Percentiles rank a stretch among this genome's conserved stretches.
Evolutionary conservation across 1,284 basidiomycete species (phyloP).

Genomic region (Erythrobasidium hasegawianum): DNA sequence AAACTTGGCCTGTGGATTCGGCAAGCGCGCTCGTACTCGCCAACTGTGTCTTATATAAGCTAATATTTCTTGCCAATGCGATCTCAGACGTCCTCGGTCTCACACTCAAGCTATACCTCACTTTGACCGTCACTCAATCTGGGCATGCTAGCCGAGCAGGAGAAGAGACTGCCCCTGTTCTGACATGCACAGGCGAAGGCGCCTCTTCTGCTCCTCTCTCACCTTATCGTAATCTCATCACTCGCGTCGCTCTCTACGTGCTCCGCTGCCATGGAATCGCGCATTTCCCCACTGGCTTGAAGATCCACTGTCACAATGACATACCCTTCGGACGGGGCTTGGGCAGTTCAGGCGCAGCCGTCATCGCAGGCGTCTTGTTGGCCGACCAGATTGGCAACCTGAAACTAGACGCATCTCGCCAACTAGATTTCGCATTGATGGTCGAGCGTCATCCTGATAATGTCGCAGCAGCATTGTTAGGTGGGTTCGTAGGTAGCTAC

Average conservation of each 20-base stretch:
- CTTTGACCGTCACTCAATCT: constrained; percentile 62
- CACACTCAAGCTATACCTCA: constrained; percentile 83
- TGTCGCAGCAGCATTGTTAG: constrained; percentile 93
- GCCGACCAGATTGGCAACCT: constrained; percentile 78
- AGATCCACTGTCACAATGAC: constrained; percentile 79
- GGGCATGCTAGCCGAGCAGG: constrained; percentile 25
- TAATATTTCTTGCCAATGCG: too few relatives aligned
- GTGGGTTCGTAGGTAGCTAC: constrained; percentile 98
- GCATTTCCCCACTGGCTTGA: constrained; percentile 63
- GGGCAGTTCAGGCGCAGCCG: constrained; percentile 95
- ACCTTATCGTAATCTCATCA: constrained; percentile 94
- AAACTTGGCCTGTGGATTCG: constrained; percentile 35
- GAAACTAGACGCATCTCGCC: constrained; percentile 63
- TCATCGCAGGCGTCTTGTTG: constrained; percentile 90
- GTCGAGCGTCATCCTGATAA: constrained; percentile 99
- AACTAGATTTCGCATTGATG: constrained; percentile 97
- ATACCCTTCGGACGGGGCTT: constrained; percentile 97
- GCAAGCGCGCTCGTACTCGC: constrained; percentile 19
- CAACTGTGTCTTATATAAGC: too few relatives aligned
- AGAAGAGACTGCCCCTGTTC: constrained; percentile 56
- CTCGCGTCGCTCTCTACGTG: constrained; percentile 96
- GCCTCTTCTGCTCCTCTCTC: constrained; percentile 86
- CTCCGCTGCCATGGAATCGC: constrained; percentile 75
- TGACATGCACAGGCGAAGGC: constrained; percentile 84
- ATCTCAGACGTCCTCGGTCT: constrained; percentile 94